A percentile compares a stretch with the other conserved stretches of the same genome.
These are phyloP conservation scores for Liriodendron chinense DNA, from an alignment of 164 flowering plant species.

Conservation along the genomic window DNA sequence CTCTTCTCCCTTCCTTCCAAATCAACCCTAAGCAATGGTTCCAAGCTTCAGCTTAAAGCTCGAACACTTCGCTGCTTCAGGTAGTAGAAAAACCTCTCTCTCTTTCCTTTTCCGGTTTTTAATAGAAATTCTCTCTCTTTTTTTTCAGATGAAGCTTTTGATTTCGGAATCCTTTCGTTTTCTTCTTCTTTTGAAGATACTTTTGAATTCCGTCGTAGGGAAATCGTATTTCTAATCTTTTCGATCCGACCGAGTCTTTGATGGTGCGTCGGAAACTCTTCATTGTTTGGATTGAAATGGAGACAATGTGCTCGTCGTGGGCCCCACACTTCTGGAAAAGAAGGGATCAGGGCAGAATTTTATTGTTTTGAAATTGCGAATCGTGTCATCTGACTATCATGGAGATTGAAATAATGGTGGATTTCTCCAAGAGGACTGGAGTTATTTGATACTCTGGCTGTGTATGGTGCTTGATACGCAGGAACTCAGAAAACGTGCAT, in stretches of 20 bases:
- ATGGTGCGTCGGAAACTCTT: too few species aligned
- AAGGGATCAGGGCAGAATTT: too few species aligned
- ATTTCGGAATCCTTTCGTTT: background rate
- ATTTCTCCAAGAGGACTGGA: too few species aligned
- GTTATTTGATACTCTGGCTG: too few species aligned
- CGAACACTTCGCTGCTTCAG: slow-evolving; percentile 2
- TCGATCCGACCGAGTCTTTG: background rate
- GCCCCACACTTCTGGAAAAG: too few species aligned
- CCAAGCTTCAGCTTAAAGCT: background rate
- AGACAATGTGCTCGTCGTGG: too few species aligned
- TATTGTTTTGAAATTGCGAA: too few species aligned
- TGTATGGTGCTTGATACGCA: too few species aligned
- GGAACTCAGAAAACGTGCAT: too few species aligned
- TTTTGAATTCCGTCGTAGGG: background rate
- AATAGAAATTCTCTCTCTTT: background rate
- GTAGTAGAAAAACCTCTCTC: background rate
- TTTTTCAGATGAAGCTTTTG: background rate
- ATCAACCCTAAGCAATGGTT: background rate
- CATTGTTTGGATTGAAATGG: too few species aligned
- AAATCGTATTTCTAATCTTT: background rate
- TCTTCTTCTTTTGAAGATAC: background rate
- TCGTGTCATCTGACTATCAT: too few species aligned
- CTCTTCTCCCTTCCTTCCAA: background rate
- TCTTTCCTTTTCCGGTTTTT: background rate
- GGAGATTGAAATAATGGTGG: too few species aligned